These are phyloP conservation scores for Rhododendron henanense DNA, from an alignment of 148 eudicot genomes.

Conservation along the genomic window DNA sequence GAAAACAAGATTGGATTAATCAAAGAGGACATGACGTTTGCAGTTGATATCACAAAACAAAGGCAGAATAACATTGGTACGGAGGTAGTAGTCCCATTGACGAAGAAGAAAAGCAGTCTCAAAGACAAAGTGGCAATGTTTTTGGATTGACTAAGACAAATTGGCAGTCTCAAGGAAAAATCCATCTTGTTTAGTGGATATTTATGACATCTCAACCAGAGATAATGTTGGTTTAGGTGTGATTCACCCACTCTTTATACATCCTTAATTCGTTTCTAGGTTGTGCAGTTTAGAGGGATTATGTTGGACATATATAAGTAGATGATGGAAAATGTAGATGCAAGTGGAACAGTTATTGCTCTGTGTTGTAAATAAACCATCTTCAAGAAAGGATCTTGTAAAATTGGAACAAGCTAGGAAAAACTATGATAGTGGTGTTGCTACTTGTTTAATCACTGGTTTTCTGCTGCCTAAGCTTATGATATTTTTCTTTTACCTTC, in stretches of 20 bases:
- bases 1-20: constrained; percentile 28
- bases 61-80: constrained; percentile 15
- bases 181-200: neutral
- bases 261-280: neutral
- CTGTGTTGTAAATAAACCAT: constrained; percentile 3
- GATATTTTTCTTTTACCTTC: neutral
- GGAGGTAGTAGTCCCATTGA: constrained; percentile 26
- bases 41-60: constrained; percentile 24
- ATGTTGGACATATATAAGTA: neutral
- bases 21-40: constrained; percentile 17
- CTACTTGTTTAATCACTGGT: neutral
- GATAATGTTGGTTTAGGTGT: neutral
- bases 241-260: neutral
- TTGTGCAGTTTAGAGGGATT: neutral
- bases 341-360: neutral
- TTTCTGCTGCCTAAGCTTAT: neutral
- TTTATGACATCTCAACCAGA: constrained; percentile 4
- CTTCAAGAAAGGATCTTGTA: neutral
- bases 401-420: neutral
- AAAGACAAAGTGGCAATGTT: constrained; percentile 52
- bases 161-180: too few relatives aligned
- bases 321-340: neutral
- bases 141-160: constrained; percentile 24
- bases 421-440: neutral
- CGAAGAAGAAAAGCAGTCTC: constrained; percentile 59